Evolutionary conservation across 768 basidiomycete genomes (phyloP).

Genomic region (Lanmaoa rubissima): DNA sequence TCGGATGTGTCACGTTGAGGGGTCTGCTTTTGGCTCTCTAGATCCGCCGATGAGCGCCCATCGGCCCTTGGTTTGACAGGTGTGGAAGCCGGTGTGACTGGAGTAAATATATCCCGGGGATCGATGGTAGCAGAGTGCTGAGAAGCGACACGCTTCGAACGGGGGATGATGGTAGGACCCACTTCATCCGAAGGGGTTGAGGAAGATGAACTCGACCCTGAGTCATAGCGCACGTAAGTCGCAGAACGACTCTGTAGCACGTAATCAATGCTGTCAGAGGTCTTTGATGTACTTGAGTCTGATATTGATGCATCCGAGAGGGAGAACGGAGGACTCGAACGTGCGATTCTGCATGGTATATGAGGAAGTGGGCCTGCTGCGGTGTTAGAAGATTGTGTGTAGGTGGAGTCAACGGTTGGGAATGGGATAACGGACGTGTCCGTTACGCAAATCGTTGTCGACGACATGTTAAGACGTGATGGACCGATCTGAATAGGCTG

Average conservation of each 20-base stretch:
- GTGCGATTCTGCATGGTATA: constrained; percentile 51
- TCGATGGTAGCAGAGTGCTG: constrained; percentile 24
- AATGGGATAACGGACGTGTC: constrained; percentile 28
- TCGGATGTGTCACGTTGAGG: constrained; percentile 31
- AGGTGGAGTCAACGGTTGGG: constrained; percentile 23
- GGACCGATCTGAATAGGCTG: constrained; percentile 4
- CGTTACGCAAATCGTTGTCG: constrained; percentile 25
- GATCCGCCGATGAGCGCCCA: constrained; percentile 10
- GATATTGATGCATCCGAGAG: constrained; percentile 17
- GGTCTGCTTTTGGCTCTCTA: constrained; percentile 12
- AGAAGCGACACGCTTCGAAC: constrained; percentile 37
- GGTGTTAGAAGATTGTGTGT: constrained; percentile 44
- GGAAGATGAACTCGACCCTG: constrained; percentile 36
- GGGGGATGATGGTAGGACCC: constrained; percentile 36
- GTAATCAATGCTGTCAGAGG: constrained; percentile 6
- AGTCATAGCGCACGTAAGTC: constrained; percentile 21
- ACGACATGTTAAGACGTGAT: constrained; percentile 14
- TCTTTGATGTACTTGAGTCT: constrained; percentile 1
- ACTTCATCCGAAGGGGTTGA: constrained; percentile 37
- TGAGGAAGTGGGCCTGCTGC: constrained; percentile 62
- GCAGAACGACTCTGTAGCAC: constrained; percentile 2
- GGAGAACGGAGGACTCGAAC: constrained; percentile 5
- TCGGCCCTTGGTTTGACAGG: constrained; percentile 21
- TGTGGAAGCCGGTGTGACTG: constrained; percentile 43
- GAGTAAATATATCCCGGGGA: constrained; percentile 32